These are phyloP conservation scores for Blepharisma japonicum DNA, from an alignment of 73 alveolate genomes.

Conservation along the genomic window DNA sequence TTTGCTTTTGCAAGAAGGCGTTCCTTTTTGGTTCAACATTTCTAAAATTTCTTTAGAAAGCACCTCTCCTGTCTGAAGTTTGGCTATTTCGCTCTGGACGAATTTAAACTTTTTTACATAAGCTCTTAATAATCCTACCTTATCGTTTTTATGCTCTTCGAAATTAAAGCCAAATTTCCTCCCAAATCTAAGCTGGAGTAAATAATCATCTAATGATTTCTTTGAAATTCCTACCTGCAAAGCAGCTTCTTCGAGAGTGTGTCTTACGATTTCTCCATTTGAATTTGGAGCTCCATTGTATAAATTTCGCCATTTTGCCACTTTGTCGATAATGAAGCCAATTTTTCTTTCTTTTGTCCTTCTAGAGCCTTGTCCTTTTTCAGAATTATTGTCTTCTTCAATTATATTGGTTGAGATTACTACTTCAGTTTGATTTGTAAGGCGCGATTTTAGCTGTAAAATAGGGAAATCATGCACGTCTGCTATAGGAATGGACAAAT, in stretches of 20 bases:
- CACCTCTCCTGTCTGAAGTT: not conserved
- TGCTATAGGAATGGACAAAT: no score
- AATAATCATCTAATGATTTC: slow-evolving; percentile 90
- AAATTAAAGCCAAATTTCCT: slow-evolving; percentile 87
- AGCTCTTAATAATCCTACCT: slow-evolving; percentile 89
- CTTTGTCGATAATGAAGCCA: slow-evolving; percentile 92
- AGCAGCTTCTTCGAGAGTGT: slow-evolving; percentile 89
- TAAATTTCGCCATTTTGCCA: slow-evolving; percentile 90
- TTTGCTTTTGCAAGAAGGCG: not conserved
- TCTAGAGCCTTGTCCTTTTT: slow-evolving; percentile 38
- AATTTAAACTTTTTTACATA: slow-evolving; percentile 74
- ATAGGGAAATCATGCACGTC: no score
- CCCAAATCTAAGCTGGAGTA: slow-evolving; percentile 58
- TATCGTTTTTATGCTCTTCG: slow-evolving; percentile 91
- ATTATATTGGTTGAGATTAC: no score
- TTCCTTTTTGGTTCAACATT: not conserved
- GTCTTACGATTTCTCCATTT: slow-evolving; percentile 57
- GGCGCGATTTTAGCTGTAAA: no score
- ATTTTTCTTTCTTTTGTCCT: slow-evolving; percentile 95
- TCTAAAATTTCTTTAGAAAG: not conserved
- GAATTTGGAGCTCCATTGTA: slow-evolving; percentile 87
- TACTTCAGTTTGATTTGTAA: no score
- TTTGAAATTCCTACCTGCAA: slow-evolving; percentile 76
- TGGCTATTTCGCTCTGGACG: no score
- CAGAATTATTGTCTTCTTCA: not conserved